Evolutionary conservation across 2,329 filamentous ascomycete species (phyloP).

Genomic region (Scytalidium sp.): DNA sequence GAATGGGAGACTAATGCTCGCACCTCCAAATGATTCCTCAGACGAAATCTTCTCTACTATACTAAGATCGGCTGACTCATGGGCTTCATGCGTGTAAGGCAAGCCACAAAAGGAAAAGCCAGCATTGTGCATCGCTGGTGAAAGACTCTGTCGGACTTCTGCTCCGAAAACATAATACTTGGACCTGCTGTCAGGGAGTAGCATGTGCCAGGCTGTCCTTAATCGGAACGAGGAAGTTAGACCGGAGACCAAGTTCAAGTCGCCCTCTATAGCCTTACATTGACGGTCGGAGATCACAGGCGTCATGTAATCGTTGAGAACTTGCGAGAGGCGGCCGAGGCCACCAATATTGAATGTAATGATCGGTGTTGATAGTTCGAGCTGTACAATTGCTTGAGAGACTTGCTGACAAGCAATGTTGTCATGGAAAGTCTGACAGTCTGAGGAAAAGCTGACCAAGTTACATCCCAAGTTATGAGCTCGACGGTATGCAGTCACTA

Average conservation of each 20-base stretch:
- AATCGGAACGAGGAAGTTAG: not conserved
- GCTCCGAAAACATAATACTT: constrained; percentile 64
- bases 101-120: constrained; percentile 64
- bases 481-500: not conserved
- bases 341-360: constrained; percentile 64
- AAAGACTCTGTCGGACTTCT: constrained; percentile 66
- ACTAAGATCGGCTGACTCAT: constrained; percentile 58
- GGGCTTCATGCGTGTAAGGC: constrained; percentile 59
- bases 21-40: constrained; percentile 66
- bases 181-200: not conserved
- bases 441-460: constrained; percentile 41
- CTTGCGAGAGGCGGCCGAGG: constrained; percentile 61
- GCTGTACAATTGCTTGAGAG: not conserved
- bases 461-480: constrained; percentile 48
- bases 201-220: not conserved
- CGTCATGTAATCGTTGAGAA: constrained; percentile 63
- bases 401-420: not conserved
- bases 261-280: not conserved
- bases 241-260: not conserved
- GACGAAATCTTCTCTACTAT: constrained; percentile 61
- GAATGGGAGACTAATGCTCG: constrained; percentile 67
- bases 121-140: constrained; percentile 72
- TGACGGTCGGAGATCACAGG: constrained; percentile 46
- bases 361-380: constrained; percentile 25
- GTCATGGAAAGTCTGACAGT: not conserved